Conservation (phyloP, 2,329 filamentous ascomycete genomes). For the Nemania diffusa region DNA sequence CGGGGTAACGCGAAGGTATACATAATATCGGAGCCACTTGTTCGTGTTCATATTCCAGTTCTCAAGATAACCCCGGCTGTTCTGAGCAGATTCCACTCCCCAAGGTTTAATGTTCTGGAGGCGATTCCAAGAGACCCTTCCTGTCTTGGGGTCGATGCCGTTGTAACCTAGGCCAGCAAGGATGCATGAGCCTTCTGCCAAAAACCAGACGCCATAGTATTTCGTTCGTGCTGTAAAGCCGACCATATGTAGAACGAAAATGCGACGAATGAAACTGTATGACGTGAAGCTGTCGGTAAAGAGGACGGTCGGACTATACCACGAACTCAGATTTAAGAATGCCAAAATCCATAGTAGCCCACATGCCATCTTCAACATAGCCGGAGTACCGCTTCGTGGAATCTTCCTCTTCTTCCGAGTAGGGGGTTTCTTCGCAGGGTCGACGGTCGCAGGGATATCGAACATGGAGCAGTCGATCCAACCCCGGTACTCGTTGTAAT, state of each 20-base stretch:
- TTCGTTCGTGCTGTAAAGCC: conserved; percentile 85
- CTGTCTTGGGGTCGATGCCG: conserved; percentile 84
- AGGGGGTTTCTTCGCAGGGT: conserved; percentile 84
- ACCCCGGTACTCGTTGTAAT: conserved; percentile 89
- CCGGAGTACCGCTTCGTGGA: conserved; percentile 87
- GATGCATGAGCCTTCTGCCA: conserved; percentile 95
- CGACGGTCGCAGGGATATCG: conserved; percentile 81
- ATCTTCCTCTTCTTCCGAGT: conserved; percentile 93
- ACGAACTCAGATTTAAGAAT: conserved; percentile 77
- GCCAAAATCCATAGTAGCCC: conserved; percentile 83
- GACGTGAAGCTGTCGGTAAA: conserved; percentile 73
- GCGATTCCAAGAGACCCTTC: conserved; percentile 87
- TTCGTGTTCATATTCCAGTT: conserved; percentile 99
- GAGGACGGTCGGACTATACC: conserved; percentile 72
- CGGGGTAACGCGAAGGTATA: conserved; percentile 94
- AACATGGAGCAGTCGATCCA: conserved; percentile 98
- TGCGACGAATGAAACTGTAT: conserved; percentile 75
- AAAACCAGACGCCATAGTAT: conserved; percentile 95
- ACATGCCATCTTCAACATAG: conserved; percentile 76
- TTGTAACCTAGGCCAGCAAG: conserved; percentile 94
- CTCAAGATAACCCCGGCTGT: conserved; percentile 89
- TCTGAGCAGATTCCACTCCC: conserved; percentile 89
- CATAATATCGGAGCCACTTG: conserved; percentile 93
- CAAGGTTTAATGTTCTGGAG: conserved; percentile 89
- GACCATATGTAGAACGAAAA: conserved; percentile 86